Base-by-base conservation (phyloP, 345 rosid species). In the Eucalyptus cloeziana region DNA sequence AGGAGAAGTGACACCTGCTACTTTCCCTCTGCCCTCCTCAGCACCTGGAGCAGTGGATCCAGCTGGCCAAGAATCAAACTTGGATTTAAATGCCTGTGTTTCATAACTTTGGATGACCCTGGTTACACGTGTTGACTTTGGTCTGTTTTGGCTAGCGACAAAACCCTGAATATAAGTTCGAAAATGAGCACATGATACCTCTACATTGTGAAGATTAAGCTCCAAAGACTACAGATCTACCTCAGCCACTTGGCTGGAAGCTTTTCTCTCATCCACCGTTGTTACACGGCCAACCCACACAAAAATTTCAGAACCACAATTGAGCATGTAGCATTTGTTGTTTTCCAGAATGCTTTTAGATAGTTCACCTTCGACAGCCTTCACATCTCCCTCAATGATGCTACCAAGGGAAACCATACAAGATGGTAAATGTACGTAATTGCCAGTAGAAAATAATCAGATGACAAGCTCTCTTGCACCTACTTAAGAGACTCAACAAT, bases 11-110 rank as follows among this genome's bases (percentile, higher is more conserved):
- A 87, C 92, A 98, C 99, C 99, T 27, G 99, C 99, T 24, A 98
- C 99, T 96, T 97, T 98, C 89, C 99, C 99, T 91, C 99, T 97
- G 86, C 99, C 99, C 92, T 97, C 99, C 94, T 97, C 99, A 86
- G 93, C 92, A 91, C 94, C 97, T 87, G 98, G 95, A 90, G 96
- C 86, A 81, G 96, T 91, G 83, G 98, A 93, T 79, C 99, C 98
- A 76, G 96, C 95, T 40, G 99, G 99, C 99, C 99, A 98, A 91
- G 98, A 94, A 90, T 94, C 99, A 94, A 98, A 98, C 91, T 96
- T 95, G 81, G 96, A 94, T 94, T 96, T 98, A 93, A 98, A 98
- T 67, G 98, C 93, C 94, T 91, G 93, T 79, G 98, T 94, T 93
- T 98, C 99, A 92, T 98, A 95, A 88, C 99, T 98, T 94, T 98